Evolutionary conservation across 2,329 filamentous ascomycete species (phyloP), one percentile per base, ranked within the genome.

Genomic region (Ilyonectria robusta): DNA sequence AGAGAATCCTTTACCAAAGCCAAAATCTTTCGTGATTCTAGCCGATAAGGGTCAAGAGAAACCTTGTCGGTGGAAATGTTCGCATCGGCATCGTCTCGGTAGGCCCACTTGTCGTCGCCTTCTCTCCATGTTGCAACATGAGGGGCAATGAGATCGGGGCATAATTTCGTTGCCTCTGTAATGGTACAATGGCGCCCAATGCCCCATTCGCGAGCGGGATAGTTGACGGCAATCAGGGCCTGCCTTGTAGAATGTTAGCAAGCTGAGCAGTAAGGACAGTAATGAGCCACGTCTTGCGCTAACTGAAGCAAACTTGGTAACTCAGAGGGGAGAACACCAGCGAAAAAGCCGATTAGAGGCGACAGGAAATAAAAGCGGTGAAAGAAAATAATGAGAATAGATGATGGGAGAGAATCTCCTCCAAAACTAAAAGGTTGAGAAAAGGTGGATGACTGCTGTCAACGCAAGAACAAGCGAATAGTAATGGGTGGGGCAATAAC

Each of bases 41-140:
- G 85, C 40, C 96, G 89, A 81, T 98, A 99, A 10, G 94, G 94
- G 79, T 99, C 96, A 44, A 99, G 84, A 7, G 93, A 97, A 42
- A 98, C 96, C 81, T 99, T 99, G 79, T 98, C 93, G 35, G 92
- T 95, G 44, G 89, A 90, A 73, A 98, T 96, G 74, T 94, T 91
- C 76, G 88, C 89, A 60, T 89, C 91, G 10, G 94, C 92, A 78
- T 97, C 93, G 33, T 94, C 89, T 62, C 93, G 91, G 78, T 99
- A 99, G 11, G 91, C 93, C 96, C 96, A 99, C 76, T 89, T 93
- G 72, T 93, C 92, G 69, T 98, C 94, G 0, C 95, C 95, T 79
- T 97, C 95, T 75, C 93, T 91, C 91, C 95, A 98, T 6, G 95
- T 98, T 48, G 94, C 95, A 19, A 98, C 96, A 79, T 99, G 96